Base-by-base conservation (phyloP, 495 filamentous ascomycete genomes). In the Penicillium diatomitis region DNA sequence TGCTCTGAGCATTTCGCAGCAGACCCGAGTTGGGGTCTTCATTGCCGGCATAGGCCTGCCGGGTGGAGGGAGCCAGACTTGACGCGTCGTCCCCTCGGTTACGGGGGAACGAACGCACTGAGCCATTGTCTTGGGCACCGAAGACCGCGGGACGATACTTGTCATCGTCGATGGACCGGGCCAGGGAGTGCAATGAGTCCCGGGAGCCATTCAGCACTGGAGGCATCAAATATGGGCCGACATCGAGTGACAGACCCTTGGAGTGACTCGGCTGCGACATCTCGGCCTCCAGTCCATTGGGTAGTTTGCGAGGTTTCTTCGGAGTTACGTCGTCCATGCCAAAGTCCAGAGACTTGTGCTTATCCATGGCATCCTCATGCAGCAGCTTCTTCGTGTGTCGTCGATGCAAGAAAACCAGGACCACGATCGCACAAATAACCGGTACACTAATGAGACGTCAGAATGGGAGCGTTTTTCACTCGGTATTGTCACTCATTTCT, bases 321-420 rank as follows among this genome's bases (percentile, higher is more conserved):
- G 54, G 54, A 9, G 72, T 74, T 8, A 79, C 62, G 41, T 60
- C 48, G 42, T 72, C 87, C 64, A 96, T 67, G 31, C 92, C 92
- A 63, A 97, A 98, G 64, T 98, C 92, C 60, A 97, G 78, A 2
- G 88, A 95, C 60, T 85, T 94, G 64, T 94, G 87, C 55, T 87
- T 86, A 62, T 96, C 91, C 51, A 86, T 80, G 32, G 76, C 74
- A 64, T 98, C 92, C 71, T 98, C 92, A 37, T 70, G 70, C 50
- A 76, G 73, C 50, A 90, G 78, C 54, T 79, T 91, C 55, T 79
- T 78, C 10, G 86, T 70, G 56, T 87, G 84, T 61, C 86, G 75
- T 9, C 86, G 80, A 57, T 95, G 89, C 32, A 98, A 74, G 55
- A 79, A 85, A 46, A 91, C 50, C 41, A 96, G 74, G 29, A 87